phyloP scores from a whole-genome alignment of 139 green algal species.

The Closterium sp. region DNA sequence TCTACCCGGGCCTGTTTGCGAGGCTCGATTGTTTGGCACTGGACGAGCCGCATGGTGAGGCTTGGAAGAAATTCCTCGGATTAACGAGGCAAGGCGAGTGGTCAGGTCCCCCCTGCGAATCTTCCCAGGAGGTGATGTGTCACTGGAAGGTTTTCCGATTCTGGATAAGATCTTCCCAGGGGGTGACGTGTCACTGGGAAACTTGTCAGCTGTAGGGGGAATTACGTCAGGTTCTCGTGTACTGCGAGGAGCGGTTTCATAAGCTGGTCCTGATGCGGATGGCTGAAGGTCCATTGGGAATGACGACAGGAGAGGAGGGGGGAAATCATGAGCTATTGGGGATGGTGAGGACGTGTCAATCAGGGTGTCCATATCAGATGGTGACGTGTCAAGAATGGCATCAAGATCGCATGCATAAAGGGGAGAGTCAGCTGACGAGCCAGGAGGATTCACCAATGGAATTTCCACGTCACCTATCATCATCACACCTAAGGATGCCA shows the following conservation, averaged over 20 bases:
- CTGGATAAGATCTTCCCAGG: too few species aligned
- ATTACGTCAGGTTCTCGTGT: too few species aligned
- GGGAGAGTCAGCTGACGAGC: background rate
- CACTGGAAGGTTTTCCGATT: too few species aligned
- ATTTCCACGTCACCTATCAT: background rate
- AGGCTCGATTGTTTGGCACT: background rate
- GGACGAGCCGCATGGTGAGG: background rate
- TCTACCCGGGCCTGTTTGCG: background rate
- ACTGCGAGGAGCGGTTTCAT: too few species aligned
- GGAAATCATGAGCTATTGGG: too few species aligned
- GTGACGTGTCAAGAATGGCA: background rate
- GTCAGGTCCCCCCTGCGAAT: background rate
- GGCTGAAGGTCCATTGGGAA: too few species aligned
- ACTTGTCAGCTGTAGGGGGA: too few species aligned
- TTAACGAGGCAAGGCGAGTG: background rate
- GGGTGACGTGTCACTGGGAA: too few species aligned
- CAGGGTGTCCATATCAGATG: background rate
- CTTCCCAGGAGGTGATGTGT: background rate
- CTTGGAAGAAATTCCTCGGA: background rate
- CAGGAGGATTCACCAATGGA: background rate
- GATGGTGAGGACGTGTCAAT: background rate
- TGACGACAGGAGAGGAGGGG: too few species aligned
- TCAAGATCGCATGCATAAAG: background rate
- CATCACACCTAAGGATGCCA: background rate
- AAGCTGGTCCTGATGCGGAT: too few species aligned